A percentile compares a stretch with the other conserved stretches of the same genome.
These are phyloP conservation scores for Sporobolomyces pararoseus DNA, from an alignment of 768 basidiomycete species.

Conservation along the genomic window DNA sequence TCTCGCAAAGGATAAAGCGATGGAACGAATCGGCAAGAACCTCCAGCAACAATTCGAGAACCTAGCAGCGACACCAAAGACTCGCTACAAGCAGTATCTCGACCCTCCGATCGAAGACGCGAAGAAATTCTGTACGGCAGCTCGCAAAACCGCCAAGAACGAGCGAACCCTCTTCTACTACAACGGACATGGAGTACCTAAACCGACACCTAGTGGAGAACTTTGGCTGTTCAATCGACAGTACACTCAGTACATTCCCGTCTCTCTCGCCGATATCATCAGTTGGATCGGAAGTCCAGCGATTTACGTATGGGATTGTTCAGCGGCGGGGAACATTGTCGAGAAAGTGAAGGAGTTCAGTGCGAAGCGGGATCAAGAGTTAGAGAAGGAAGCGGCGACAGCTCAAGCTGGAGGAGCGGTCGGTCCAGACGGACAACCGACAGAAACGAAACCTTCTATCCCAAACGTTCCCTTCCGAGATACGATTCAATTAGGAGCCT, in stretches of 20 bases:
- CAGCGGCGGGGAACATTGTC: slow-evolving; percentile 89
- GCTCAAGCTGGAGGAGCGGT: slow-evolving; percentile 46
- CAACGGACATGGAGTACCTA: slow-evolving; percentile 97
- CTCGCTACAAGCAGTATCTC: slow-evolving; percentile 77
- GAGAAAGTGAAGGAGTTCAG: slow-evolving; percentile 70
- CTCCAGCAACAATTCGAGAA: slow-evolving; percentile 93
- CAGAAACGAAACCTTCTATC: slow-evolving; percentile 37
- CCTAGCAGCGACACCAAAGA: slow-evolving; percentile 80
- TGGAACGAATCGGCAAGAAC: slow-evolving; percentile 88
- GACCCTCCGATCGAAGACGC: slow-evolving; percentile 94
- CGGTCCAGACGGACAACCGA: slow-evolving; percentile 25
- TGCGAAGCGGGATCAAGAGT: slow-evolving; percentile 50
- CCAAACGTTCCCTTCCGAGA: slow-evolving; percentile 63
- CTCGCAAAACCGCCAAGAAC: slow-evolving; percentile 84
- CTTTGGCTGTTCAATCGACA: slow-evolving; percentile 97
- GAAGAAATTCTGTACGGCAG: slow-evolving; percentile 72
- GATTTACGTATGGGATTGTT: slow-evolving; percentile 98
- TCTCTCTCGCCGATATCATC: slow-evolving; percentile 88
- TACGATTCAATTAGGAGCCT: slow-evolving; percentile 91
- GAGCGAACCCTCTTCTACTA: slow-evolving; percentile 95
- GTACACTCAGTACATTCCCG: slow-evolving; percentile 98
- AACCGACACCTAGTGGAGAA: slow-evolving; percentile 88
- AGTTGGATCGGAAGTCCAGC: slow-evolving; percentile 89
- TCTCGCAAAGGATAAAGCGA: slow-evolving; percentile 84
- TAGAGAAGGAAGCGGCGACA: slow-evolving; percentile 45